Percentiles rank a stretch among this genome's conserved stretches.
Evolutionary conservation across 208 protist species (phyloP).

Genomic region (Crithidia thermophila): DNA sequence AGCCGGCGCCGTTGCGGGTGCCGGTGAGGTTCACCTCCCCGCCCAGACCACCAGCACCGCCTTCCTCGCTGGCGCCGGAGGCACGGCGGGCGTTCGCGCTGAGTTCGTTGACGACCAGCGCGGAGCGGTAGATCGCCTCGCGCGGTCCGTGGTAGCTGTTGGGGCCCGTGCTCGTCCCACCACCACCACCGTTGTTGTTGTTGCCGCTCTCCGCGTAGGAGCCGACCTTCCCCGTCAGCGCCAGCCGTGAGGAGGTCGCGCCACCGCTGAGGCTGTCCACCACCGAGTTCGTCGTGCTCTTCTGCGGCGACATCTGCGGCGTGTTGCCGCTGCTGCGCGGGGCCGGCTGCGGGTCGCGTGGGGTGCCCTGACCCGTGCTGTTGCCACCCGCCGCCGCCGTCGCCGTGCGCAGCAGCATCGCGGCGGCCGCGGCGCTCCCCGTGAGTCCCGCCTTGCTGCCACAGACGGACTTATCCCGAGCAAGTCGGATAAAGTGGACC

Average conservation of each 20-base stretch:
- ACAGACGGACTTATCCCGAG: conserved; percentile 30
- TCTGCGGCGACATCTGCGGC: conserved; percentile 16
- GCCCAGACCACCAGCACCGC: neutral
- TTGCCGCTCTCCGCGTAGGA: conserved; percentile 10
- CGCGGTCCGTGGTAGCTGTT: conserved; percentile 28
- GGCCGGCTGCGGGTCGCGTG: neutral
- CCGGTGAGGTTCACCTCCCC: conserved; percentile 12
- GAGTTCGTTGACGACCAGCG: conserved; percentile 57
- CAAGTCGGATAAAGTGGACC: conserved; percentile 81
- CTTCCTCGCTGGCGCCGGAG: conserved; percentile 12
- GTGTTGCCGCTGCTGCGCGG: conserved; percentile 1
- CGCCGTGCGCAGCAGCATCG: neutral
- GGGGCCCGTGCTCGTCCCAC: neutral
- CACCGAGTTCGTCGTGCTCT: conserved; percentile 3
- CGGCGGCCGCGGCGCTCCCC: neutral
- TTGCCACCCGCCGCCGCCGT: neutral
- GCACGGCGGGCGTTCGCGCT: conserved; percentile 31
- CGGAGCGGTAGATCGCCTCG: conserved; percentile 67
- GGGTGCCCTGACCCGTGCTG: conserved; percentile 10
- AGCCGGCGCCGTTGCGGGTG: conserved; percentile 4
- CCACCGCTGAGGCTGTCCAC: conserved; percentile 9
- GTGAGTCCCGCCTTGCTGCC: conserved; percentile 25
- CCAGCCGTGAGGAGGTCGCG: conserved; percentile 10
- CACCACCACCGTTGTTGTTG: no score
- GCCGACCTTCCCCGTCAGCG: conserved; percentile 16